A percentile compares a stretch with the other conserved stretches of the same genome.
Evolutionary conservation across 257 asterid species (phyloP).

Genomic region (Solanum medicagineum): DNA sequence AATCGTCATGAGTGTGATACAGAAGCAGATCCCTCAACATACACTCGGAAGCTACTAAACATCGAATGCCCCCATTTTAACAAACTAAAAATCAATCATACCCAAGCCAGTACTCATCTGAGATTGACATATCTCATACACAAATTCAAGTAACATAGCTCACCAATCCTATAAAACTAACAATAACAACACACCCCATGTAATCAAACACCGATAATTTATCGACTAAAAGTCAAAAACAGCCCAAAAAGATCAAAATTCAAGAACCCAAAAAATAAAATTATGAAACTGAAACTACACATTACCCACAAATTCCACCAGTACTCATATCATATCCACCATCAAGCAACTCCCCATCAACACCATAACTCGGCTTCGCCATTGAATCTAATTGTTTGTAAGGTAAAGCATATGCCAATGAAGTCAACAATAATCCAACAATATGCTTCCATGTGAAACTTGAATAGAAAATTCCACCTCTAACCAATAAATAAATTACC

Average conservation of each 20-base stretch:
- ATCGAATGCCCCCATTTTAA: background rate
- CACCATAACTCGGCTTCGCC: conserved; percentile 62
- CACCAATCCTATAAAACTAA: background rate
- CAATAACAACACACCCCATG: background rate
- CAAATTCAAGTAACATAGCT: background rate
- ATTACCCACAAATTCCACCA: conserved; percentile 88
- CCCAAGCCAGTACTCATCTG: background rate
- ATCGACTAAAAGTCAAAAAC: background rate
- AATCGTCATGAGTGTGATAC: background rate
- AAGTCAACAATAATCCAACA: conserved; percentile 55
- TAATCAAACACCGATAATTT: background rate
- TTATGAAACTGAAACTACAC: background rate
- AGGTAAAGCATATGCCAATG: conserved; percentile 64
- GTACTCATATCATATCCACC: conserved; percentile 97
- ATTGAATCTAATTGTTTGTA: conserved; percentile 74
- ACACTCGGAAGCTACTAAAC: background rate
- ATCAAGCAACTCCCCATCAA: conserved; percentile 68
- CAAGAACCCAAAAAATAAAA: background rate
- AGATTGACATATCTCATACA: background rate
- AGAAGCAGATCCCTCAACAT: background rate
- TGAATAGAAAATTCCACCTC: conserved; percentile 68
- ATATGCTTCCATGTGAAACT: conserved; percentile 85
- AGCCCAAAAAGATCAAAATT: background rate
- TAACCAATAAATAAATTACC: conserved; percentile 55
- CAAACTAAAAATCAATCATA: background rate